A percentile compares a stretch with the other conserved stretches of the same genome.
Conservation (phyloP, 2,329 filamentous ascomycete species). For the Curvularia spicifera region DNA sequence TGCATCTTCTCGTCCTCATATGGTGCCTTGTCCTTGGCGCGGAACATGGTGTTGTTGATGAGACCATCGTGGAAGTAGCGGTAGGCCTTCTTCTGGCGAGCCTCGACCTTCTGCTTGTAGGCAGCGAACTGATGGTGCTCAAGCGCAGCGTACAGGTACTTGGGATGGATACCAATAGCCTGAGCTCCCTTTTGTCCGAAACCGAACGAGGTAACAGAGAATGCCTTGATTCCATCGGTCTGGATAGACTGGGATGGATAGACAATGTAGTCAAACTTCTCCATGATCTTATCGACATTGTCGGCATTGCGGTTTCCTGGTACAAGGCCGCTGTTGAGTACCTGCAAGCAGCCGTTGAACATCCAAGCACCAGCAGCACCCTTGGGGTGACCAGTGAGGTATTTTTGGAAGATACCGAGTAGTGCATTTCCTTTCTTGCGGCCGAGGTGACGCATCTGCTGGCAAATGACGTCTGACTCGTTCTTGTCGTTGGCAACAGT, state of each 20-base stretch:
- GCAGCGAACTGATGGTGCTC: constrained; percentile 80
- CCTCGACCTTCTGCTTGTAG: constrained; percentile 88
- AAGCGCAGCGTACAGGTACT: constrained; percentile 93
- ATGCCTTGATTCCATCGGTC: constrained; percentile 97
- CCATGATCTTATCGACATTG: constrained; percentile 95
- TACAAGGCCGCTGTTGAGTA: constrained; percentile 90
- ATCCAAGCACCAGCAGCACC: constrained; percentile 99
- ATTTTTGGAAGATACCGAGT: constrained; percentile 98
- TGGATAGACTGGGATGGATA: constrained; percentile 95
- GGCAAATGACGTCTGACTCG: constrained; percentile 95
- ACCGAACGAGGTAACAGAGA: constrained; percentile 98
- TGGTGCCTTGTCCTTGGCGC: constrained; percentile 89
- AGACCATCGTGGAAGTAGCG: constrained; percentile 98
- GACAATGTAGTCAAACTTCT: constrained; percentile 96
- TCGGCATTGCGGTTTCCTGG: constrained; percentile 98
- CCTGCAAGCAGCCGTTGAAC: constrained; percentile 97
- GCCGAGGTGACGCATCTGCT: constrained; percentile 93
- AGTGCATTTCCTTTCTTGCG: constrained; percentile 96
- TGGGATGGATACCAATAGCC: constrained; percentile 94
- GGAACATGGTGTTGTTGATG: constrained; percentile 97
- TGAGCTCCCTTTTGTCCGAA: constrained; percentile 99
- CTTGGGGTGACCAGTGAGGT: constrained; percentile 97
- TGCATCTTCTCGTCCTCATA: constrained; percentile 88
- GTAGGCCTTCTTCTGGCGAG: constrained; percentile 98
- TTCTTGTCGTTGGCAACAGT: constrained; percentile 99